These are phyloP conservation scores for Crithidia thermophila DNA, from an alignment of 208 protist species.

Conservation along the genomic window DNA sequence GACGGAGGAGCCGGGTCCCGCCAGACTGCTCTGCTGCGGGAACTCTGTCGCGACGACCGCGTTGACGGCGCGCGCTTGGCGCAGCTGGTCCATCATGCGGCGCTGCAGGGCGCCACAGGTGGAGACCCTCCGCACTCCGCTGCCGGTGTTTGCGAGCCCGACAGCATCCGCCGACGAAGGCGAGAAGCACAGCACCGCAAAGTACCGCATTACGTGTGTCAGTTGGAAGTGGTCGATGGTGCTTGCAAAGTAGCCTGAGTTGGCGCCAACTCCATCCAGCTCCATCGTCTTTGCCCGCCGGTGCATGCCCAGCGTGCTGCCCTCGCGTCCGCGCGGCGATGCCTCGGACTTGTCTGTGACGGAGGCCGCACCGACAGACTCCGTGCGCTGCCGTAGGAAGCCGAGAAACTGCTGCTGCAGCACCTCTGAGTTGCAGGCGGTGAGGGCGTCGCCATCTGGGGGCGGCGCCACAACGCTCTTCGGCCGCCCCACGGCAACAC, in stretches of 20 bases:
- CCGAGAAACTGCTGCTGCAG: constrained; percentile 30
- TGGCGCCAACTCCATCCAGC: constrained; percentile 10
- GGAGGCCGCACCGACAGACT: constrained; percentile 18
- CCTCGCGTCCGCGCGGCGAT: constrained; percentile 20
- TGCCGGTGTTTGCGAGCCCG: constrained; percentile 12
- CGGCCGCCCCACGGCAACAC: constrained; percentile 20
- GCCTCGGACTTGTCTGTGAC: constrained; percentile 19
- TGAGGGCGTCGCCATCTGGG: constrained; percentile 7
- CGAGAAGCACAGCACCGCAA: constrained; percentile 31
- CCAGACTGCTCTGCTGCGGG: constrained; percentile 7
- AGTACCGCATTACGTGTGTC: constrained; percentile 33
- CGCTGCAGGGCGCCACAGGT: constrained; percentile 25
- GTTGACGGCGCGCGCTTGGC: constrained; percentile 21
- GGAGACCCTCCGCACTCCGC: neutral
- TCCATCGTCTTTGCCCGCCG: constrained; percentile 28
- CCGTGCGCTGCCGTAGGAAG: constrained; percentile 21
- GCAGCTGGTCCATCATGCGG: constrained; percentile 23
- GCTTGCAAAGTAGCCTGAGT: constrained; percentile 17
- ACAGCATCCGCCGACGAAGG: constrained; percentile 1
- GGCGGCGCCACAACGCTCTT: neutral
- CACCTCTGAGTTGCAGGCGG: constrained; percentile 2
- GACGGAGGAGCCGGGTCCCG: neutral
- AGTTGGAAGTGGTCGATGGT: constrained; percentile 32
- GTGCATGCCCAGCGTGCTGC: constrained; percentile 10
- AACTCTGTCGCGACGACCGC: constrained; percentile 13